phyloP scores from a whole-genome alignment of 805 yeast species.

The Sugiyamaella valdiviana region DNA sequence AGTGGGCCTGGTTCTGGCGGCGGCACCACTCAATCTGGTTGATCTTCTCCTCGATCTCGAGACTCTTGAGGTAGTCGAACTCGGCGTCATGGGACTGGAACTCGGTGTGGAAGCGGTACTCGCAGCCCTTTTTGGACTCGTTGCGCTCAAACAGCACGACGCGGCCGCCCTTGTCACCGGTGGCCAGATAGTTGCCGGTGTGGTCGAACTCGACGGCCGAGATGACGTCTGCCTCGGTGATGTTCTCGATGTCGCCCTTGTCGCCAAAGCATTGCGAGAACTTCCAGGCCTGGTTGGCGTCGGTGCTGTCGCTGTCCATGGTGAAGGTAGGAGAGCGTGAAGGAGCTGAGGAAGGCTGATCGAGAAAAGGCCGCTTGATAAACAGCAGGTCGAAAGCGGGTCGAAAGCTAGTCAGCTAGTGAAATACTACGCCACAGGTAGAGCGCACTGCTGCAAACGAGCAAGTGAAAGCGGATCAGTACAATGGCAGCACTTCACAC shows the following conservation, averaged over 20 bases:
- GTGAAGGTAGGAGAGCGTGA: not conserved
- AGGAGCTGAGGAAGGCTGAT: not conserved
- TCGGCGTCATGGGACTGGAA: conserved; percentile 98
- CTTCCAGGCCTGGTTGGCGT: conserved; percentile 51
- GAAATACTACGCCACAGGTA: too few species aligned
- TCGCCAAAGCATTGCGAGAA: conserved; percentile 98
- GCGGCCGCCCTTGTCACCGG: conserved; percentile 98
- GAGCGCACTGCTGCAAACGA: too few species aligned
- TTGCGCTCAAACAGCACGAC: conserved; percentile 93
- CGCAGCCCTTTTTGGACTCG: conserved; percentile 67
- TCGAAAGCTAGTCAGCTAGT: too few species aligned
- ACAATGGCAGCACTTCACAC: too few species aligned
- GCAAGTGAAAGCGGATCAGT: too few species aligned
- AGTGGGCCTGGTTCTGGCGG: conserved; percentile 84
- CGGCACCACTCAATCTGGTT: conserved; percentile 96
- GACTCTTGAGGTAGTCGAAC: conserved; percentile 89
- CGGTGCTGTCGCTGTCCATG: conserved; percentile 22
- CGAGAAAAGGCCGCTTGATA: too few species aligned
- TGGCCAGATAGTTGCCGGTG: conserved; percentile 91
- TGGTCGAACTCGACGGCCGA: conserved; percentile 95
- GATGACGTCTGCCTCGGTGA: conserved; percentile 94
- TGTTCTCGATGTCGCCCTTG: conserved; percentile 91
- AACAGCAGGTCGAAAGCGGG: too few species aligned
- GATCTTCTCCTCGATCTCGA: conserved; percentile 97
- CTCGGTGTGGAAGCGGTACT: conserved; percentile 92